These are phyloP conservation scores for Alternaria sp. DNA, from an alignment of 2,329 filamentous ascomycete species.

Conservation along the genomic window DNA sequence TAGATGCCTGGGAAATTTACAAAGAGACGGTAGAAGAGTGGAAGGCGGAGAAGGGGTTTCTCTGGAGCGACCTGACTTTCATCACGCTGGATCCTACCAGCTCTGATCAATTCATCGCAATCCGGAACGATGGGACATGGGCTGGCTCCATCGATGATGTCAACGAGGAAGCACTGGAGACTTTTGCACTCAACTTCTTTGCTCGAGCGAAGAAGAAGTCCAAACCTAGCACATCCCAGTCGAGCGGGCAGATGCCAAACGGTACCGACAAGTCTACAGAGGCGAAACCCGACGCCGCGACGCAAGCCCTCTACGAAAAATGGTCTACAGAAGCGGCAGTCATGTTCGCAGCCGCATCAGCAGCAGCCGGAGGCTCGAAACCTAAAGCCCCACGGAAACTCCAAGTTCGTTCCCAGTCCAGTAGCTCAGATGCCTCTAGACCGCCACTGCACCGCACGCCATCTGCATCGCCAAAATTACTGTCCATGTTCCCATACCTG, in stretches of 20 bases:
- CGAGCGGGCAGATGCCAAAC: slow-evolving; percentile 5
- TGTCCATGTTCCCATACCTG: slow-evolving; percentile 42
- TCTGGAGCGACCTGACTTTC: slow-evolving; percentile 43
- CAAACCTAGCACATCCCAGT: slow-evolving; percentile 20
- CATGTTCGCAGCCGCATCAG: slow-evolving; percentile 38
- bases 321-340: slow-evolving; percentile 41
- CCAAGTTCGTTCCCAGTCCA: slow-evolving; percentile 44
- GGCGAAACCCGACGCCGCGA: slow-evolving; percentile 26
- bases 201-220: slow-evolving; percentile 24
- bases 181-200: slow-evolving; percentile 45
- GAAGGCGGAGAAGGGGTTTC: slow-evolving; percentile 40
- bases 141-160: slow-evolving; percentile 46
- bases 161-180: slow-evolving; percentile 44
- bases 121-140: slow-evolving; percentile 47
- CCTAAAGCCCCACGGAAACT: slow-evolving; percentile 31
- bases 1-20: slow-evolving; percentile 38
- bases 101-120: slow-evolving; percentile 46
- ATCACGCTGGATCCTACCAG: slow-evolving; percentile 41
- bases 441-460: slow-evolving; percentile 41
- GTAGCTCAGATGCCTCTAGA: slow-evolving; percentile 8
- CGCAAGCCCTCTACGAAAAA: slow-evolving; percentile 38
- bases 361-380: slow-evolving; percentile 26
- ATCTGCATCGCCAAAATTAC: slow-evolving; percentile 38
- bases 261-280: slow-evolving; percentile 5
- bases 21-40: slow-evolving; percentile 49